A percentile compares a stretch with the other conserved stretches of the same genome.
These are phyloP conservation scores for Pezicula radicicola DNA, from an alignment of 2,329 filamentous ascomycete species.

Conservation along the genomic window DNA sequence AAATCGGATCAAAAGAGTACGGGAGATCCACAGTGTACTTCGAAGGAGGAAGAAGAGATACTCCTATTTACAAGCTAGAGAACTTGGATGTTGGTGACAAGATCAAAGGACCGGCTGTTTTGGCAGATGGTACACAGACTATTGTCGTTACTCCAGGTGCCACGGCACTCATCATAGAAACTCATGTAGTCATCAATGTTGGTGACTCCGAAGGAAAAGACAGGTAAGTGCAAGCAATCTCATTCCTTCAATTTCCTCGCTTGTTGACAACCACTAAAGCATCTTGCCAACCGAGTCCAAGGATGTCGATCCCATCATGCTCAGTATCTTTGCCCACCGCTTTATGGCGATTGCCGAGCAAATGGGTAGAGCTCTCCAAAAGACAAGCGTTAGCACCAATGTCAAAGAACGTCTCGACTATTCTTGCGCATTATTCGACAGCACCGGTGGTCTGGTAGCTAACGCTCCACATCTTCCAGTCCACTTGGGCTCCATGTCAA, in stretches of 20 bases:
- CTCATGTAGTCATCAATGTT: slow-evolving; percentile 86
- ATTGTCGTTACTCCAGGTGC: slow-evolving; percentile 83
- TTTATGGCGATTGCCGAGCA: slow-evolving; percentile 88
- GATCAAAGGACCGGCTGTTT: slow-evolving; percentile 76
- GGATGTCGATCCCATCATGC: slow-evolving; percentile 71
- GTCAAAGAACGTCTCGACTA: slow-evolving; percentile 83
- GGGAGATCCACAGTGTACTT: slow-evolving; percentile 76
- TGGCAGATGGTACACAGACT: slow-evolving; percentile 86
- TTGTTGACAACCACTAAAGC: slow-evolving; percentile 1
- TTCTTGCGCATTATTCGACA: slow-evolving; percentile 78
- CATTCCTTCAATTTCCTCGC: neutral
- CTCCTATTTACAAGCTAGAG: slow-evolving; percentile 79
- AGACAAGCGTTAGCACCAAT: slow-evolving; percentile 77
- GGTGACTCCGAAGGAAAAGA: slow-evolving; percentile 52
- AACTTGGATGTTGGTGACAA: slow-evolving; percentile 70
- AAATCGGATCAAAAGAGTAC: slow-evolving; percentile 55
- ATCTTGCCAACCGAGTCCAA: slow-evolving; percentile 26
- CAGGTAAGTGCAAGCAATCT: slow-evolving; percentile 23
- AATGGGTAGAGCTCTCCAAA: slow-evolving; percentile 76
- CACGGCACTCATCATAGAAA: slow-evolving; percentile 74
- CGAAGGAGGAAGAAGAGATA: slow-evolving; percentile 73
- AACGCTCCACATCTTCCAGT: slow-evolving; percentile 81
- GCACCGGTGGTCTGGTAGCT: slow-evolving; percentile 71
- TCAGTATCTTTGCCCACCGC: slow-evolving; percentile 76
- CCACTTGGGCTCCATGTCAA: slow-evolving; percentile 82